Evolutionary conservation across 2,329 filamentous ascomycete species (phyloP).

Genomic region (Orbilia quercus): DNA sequence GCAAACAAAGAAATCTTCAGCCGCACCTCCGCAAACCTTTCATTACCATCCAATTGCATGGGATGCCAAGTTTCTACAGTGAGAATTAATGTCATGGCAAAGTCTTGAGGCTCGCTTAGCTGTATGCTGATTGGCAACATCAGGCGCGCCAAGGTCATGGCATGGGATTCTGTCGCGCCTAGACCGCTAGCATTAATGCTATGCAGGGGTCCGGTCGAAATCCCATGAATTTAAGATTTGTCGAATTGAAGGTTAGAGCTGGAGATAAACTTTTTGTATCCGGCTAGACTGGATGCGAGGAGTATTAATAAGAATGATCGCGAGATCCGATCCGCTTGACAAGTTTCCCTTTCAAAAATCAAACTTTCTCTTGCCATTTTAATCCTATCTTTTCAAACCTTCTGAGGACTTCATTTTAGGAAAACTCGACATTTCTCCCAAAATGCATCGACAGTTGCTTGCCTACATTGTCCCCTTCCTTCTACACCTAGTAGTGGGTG

Average conservation of each 20-base stretch:
- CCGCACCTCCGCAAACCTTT: too few relatives aligned
- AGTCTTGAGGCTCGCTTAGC: too few relatives aligned
- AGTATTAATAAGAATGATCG: too few relatives aligned
- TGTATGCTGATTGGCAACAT: not conserved
- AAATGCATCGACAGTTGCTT: not conserved
- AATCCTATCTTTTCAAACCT: not conserved
- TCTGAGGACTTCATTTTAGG: too few relatives aligned
- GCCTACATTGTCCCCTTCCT: not conserved
- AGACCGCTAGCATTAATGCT: not conserved
- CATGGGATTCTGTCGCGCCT: not conserved
- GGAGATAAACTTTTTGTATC: not conserved
- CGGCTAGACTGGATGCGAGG: too few relatives aligned
- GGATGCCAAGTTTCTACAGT: too few relatives aligned
- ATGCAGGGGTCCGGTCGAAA: not conserved
- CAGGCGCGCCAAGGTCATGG: not conserved
- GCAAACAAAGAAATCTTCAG: slow-evolving; percentile 6
- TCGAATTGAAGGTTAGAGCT: not conserved
- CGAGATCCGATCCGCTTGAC: too few relatives aligned
- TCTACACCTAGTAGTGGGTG: not conserved
- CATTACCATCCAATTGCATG: too few relatives aligned
- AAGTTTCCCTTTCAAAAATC: too few relatives aligned
- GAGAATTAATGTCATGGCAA: too few relatives aligned
- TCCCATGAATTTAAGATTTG: too few relatives aligned
- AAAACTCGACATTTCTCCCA: not conserved
- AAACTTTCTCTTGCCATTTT: too few relatives aligned